Evolutionary conservation across 2,329 filamentous ascomycete genomes (phyloP).

Genomic region (Penicillium paneum): DNA sequence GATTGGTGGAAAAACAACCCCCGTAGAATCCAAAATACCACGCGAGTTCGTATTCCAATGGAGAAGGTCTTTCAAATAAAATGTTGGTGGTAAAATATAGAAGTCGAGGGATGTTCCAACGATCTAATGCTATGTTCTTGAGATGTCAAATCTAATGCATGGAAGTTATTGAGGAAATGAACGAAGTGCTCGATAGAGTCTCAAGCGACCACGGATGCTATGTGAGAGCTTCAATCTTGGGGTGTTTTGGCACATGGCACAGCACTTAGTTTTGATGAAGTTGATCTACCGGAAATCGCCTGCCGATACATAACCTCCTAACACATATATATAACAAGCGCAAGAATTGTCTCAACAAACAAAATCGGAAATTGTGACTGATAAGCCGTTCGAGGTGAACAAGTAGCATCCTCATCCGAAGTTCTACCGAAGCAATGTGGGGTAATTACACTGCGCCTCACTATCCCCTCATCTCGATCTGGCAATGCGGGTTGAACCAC

Average conservation of each 20-base stretch:
- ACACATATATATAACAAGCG: background rate
- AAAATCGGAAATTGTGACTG: background rate
- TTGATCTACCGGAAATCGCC: background rate
- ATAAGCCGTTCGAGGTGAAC: background rate
- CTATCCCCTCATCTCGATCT: conserved; percentile 1
- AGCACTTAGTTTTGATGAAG: background rate
- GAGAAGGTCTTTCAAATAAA: too few species aligned
- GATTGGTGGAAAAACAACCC: conserved; percentile 9
- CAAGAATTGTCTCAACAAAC: background rate
- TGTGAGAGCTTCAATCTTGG: background rate
- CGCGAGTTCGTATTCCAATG: background rate
- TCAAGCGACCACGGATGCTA: background rate
- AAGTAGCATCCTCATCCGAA: background rate
- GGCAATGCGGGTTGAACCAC: background rate
- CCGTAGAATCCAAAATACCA: background rate
- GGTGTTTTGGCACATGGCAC: too few species aligned
- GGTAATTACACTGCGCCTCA: background rate
- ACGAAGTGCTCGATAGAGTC: background rate
- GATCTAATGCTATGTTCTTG: background rate
- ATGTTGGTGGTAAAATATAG: background rate
- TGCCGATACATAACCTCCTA: background rate
- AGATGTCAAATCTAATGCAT: background rate
- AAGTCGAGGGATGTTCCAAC: background rate
- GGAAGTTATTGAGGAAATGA: background rate
- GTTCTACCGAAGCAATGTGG: background rate